Percentiles rank a stretch among this genome's conserved stretches.
phyloP scores from a whole-genome alignment of 306 rosid species.

The Senna tora region DNA sequence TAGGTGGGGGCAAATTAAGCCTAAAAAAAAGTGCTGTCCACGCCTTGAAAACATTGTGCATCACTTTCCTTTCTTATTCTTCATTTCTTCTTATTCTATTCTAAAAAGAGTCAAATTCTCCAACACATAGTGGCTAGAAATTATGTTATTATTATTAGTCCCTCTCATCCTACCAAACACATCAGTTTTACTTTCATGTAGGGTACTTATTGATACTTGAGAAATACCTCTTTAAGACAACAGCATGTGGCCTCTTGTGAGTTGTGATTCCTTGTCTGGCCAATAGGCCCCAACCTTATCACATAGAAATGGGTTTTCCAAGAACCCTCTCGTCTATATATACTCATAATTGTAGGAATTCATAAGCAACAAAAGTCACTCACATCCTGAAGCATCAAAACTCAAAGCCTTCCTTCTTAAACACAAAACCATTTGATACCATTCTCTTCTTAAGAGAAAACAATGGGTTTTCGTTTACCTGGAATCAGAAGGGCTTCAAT shows the following conservation, averaged over 20 bases:
- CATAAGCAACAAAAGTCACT: not conserved
- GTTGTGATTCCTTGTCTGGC: not conserved
- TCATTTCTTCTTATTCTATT: too few species aligned
- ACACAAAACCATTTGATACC: not conserved
- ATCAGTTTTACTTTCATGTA: not conserved
- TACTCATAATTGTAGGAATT: not conserved
- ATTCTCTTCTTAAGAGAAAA: not conserved
- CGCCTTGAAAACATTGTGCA: too few species aligned
- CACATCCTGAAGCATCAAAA: constrained; percentile 18
- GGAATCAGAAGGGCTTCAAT: constrained; percentile 21
- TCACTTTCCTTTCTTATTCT: too few species aligned
- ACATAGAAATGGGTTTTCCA: not conserved
- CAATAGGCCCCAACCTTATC: not conserved
- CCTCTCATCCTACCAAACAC: not conserved
- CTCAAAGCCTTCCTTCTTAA: not conserved
- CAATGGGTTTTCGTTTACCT: constrained; percentile 41
- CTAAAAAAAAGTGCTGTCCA: too few species aligned
- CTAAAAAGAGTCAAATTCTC: too few species aligned
- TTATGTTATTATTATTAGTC: not conserved
- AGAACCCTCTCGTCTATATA: constrained; percentile 29
- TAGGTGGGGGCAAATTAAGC: too few species aligned
- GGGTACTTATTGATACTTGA: not conserved
- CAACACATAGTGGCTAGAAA: not conserved
- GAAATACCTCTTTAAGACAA: not conserved
- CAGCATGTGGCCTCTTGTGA: not conserved